Evolutionary conservation across 306 rosid species (phyloP).

Genomic region (Trifolium pratense): DNA sequence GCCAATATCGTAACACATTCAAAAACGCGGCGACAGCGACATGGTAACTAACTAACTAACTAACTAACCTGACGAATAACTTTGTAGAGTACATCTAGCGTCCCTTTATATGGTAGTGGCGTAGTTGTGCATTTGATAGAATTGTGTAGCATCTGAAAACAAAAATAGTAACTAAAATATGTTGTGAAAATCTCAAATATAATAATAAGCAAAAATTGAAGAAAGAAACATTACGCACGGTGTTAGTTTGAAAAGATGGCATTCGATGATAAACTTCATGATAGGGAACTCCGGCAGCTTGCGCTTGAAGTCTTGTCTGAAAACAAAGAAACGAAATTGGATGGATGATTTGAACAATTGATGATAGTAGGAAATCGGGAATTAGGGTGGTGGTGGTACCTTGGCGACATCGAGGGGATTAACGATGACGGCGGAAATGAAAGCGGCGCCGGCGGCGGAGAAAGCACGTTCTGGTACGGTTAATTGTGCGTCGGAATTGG

Average conservation of each 20-base stretch:
- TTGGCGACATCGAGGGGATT: constrained; percentile 96
- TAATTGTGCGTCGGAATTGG: constrained; percentile 55
- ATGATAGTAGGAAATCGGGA: background rate
- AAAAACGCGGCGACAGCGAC: too few species aligned
- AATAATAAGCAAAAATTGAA: background rate
- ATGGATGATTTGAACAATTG: background rate
- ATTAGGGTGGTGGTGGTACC: constrained; percentile 38
- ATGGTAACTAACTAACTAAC: too few species aligned
- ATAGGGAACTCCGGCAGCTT: constrained; percentile 93
- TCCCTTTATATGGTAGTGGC: constrained; percentile 63
- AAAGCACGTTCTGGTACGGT: constrained; percentile 64
- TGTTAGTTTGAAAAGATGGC: constrained; percentile 56
- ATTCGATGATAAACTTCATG: constrained; percentile 47
- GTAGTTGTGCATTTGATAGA: constrained; percentile 47
- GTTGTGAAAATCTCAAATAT: background rate
- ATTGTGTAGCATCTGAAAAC: constrained; percentile 55
- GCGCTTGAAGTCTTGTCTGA: constrained; percentile 95
- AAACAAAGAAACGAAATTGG: background rate
- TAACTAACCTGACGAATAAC: constrained; percentile 75
- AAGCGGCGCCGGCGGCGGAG: constrained; percentile 86
- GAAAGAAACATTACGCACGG: constrained; percentile 40
- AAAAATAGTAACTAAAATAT: background rate
- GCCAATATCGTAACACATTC: too few species aligned
- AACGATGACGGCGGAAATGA: constrained; percentile 77
- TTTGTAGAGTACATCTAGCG: constrained; percentile 77